A percentile compares a stretch with the other conserved stretches of the same genome.
These are phyloP conservation scores for Cercophora samala DNA, from an alignment of 495 filamentous ascomycete genomes.

Conservation along the genomic window DNA sequence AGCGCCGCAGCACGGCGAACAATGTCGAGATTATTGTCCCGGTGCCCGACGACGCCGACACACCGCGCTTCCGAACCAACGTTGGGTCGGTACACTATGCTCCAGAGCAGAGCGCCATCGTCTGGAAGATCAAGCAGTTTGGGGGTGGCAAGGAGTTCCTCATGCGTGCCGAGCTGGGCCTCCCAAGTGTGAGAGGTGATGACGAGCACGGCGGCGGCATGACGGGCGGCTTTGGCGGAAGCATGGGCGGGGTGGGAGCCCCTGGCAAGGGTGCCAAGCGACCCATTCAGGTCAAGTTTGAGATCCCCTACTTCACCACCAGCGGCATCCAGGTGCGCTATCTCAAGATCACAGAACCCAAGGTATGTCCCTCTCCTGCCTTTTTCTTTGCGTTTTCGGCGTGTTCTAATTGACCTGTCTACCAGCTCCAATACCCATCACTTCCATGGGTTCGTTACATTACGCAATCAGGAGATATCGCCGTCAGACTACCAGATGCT, in stretches of 20 bases:
- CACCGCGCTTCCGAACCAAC: constrained; percentile 94
- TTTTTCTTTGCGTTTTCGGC: neutral
- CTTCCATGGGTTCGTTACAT: constrained; percentile 99
- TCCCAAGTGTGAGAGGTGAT: constrained; percentile 92
- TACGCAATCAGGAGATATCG: constrained; percentile 93
- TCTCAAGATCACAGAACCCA: constrained; percentile 98
- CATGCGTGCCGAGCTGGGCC: constrained; percentile 96
- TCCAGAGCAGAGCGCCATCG: constrained; percentile 93
- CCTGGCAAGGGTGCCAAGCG: constrained; percentile 81
- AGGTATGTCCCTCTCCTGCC: constrained; percentile 58
- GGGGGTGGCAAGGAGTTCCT: constrained; percentile 97
- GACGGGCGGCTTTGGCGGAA: constrained; percentile 95
- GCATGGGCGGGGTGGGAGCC: constrained; percentile 73
- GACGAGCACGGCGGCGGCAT: constrained; percentile 94
- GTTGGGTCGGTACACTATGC: constrained; percentile 98
- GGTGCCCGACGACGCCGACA: constrained; percentile 96
- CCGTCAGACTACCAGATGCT: constrained; percentile 85
- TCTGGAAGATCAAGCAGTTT: constrained; percentile 99
- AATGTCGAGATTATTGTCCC: constrained; percentile 98
- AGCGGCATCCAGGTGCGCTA: constrained; percentile 98
- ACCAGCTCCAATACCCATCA: constrained; percentile 92
- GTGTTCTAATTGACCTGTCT: constrained; percentile 30
- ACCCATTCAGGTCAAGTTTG: constrained; percentile 98
- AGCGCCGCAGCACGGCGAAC: constrained; percentile 94
- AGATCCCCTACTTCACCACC: constrained; percentile 99